phyloP scores from a whole-genome alignment of 208 protist genomes.

The Trypanosoma brucei region DNA sequence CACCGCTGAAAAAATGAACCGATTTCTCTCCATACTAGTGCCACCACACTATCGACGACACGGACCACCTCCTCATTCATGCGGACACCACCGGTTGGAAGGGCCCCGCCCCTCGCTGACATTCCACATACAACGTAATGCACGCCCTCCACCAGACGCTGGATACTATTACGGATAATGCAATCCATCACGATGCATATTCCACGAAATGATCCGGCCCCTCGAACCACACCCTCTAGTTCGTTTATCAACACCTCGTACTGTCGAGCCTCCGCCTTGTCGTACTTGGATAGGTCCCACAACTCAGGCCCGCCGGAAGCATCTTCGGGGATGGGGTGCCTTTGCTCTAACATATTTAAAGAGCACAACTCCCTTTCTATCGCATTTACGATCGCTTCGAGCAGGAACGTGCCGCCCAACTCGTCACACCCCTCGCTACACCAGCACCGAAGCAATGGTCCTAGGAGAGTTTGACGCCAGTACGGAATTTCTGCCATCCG shows the following conservation, averaged over 20 bases:
- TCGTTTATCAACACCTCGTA: conserved; percentile 2
- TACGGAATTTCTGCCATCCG: conserved; percentile 3
- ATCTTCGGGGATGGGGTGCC: background rate
- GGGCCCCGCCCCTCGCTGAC: background rate
- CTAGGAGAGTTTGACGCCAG: background rate
- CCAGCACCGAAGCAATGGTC: background rate
- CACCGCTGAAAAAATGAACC: conserved; percentile 12
- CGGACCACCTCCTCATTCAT: background rate
- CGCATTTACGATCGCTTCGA: background rate
- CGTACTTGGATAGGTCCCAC: background rate
- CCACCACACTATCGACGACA: background rate
- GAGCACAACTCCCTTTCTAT: background rate
- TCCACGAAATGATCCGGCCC: conserved; percentile 30
- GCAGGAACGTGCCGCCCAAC: background rate
- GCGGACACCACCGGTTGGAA: background rate
- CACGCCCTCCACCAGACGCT: conserved; percentile 10
- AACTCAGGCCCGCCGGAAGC: background rate
- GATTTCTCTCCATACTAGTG: conserved; percentile 12
- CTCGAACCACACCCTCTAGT: conserved; percentile 21
- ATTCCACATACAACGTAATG: background rate
- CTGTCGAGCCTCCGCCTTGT: background rate
- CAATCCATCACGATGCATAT: conserved; percentile 24
- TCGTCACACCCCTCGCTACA: background rate
- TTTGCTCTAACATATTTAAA: background rate
- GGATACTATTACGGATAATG: conserved; percentile 18